Conservation (phyloP, 148 eudicot species). For the Spergularia marina region DNA sequence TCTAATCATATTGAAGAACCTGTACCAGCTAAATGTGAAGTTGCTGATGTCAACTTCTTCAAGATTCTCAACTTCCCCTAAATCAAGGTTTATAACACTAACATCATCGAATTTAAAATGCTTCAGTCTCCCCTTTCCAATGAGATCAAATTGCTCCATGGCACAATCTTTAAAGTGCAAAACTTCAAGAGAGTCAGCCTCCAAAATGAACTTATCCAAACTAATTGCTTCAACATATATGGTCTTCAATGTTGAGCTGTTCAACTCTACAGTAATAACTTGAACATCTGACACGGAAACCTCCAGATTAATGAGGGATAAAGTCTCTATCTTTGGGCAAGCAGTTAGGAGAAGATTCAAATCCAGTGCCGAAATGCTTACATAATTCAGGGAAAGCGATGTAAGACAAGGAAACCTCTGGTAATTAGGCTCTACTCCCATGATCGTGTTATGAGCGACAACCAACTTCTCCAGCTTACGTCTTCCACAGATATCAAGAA, state of each 20-base stretch:
- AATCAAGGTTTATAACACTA: constrained; percentile 86
- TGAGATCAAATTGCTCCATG: constrained; percentile 70
- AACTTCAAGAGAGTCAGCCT: constrained; percentile 75
- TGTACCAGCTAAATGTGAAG: constrained; percentile 86
- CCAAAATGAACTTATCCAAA: constrained; percentile 78
- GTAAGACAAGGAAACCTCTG: constrained; percentile 70
- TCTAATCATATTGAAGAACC: constrained; percentile 70
- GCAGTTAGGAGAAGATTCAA: constrained; percentile 73
- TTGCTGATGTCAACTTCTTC: constrained; percentile 83
- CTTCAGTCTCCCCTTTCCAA: constrained; percentile 69
- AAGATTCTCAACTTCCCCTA: constrained; percentile 76
- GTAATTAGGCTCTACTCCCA: constrained; percentile 78
- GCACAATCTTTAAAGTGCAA: constrained; percentile 87
- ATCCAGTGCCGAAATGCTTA: constrained; percentile 77
- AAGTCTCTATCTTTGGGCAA: constrained; percentile 64
- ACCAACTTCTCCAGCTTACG: constrained; percentile 67
- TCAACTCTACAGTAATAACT: constrained; percentile 63
- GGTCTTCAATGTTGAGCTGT: constrained; percentile 61
- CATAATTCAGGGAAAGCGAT: constrained; percentile 73
- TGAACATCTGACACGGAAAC: constrained; percentile 78
- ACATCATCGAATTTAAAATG: constrained; percentile 75
- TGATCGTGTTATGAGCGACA: constrained; percentile 67
- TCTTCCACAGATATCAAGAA: constrained; percentile 78
- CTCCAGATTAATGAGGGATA: constrained; percentile 58
- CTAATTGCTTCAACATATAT: constrained; percentile 73